Evolutionary conservation across 1,139 yeast species (phyloP), one percentile per base, ranked within the genome.

Genomic region (Meyerozyma guilliermondii): DNA sequence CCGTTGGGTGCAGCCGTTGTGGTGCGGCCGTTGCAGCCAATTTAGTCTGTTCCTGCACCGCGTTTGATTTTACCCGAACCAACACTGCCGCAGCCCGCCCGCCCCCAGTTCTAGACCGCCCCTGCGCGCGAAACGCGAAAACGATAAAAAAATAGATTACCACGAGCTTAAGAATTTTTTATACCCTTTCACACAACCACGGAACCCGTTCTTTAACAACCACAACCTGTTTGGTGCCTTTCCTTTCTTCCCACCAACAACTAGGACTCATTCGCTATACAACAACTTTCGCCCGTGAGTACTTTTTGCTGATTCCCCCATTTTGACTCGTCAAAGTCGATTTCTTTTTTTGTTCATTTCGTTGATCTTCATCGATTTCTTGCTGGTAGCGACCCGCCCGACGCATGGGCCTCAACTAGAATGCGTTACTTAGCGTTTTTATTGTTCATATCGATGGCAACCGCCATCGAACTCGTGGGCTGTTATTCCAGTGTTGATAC

Each of bases 401-500:
- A 29, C 16, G 14, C 18, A 14, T 13, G 33, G 33, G 18, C 18
- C 33, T 9, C 33, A 13, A 14, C 33, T 14, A 29, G 14, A 16
- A 13, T 29, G 33, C 33, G 18, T 3, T 29, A 29, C 18, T 13
- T 29, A 8, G 33, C 33, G 8, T 29, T 29, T 14, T 29, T 29
- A 8, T 29, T 29, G 18, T 29, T 29, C n/a, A 20, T 33, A 10
- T 18, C 36, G 24, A 10, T 33, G 16, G 36, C 36, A 22, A 33
- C 36, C 11, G 36, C 36, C 23, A 33, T 33, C 23, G 36, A 33
- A 4, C 24, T 18, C 13, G 24, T 63, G 4, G 75, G 74, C 10
- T 71, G 76, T 48, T 70, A 46, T 48, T 52, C 65, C 7, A 54
- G 64, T 9, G 53, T 68, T 33, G 52, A 54, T 28, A 48, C 49